Base-by-base conservation (phyloP, 306 rosid species). In the Trichosanthes cucumerina region DNA sequence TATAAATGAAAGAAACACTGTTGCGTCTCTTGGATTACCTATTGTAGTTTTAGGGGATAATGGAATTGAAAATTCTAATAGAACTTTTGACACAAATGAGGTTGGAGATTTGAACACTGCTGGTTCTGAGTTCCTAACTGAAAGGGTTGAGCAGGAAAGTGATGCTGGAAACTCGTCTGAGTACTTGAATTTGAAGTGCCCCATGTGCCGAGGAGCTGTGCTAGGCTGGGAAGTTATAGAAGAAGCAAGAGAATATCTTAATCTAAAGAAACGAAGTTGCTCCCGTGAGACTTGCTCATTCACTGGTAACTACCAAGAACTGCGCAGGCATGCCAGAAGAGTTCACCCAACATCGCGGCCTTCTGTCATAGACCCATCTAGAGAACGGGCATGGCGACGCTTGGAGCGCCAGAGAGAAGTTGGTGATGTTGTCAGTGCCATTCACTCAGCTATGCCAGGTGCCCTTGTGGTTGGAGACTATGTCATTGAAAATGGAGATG, bases 291-390 rank as follows among this genome's bases (percentile, higher is more conserved):
- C 96, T 3, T 93, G 98, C 86, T 88, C 91, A 53, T 93, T 93
- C 81, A 79, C 85, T 66, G 98, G 98, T 57, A 89, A 84, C 87
- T 93, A 93, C 88, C 89, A 88, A 54, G 97, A 90, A 54, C 81
- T 93, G 88, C 97, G 98, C 6, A 83, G 96, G 46, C 98, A 93
- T 85, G 98, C 98, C 16, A 86, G 98, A 81, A 87, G 98, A 82
- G 91, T 86, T 78, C 98, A 93, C 78, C 98, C 98, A 0, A 74
- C 93, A 3, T 87, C 91, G 16, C 83, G 91, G 13, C 98, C 98
- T 73, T 86, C 98, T 9, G 89, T 86, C 4, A 59, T 83, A 71
- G 97, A 93, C 80, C 98, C 98, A 2, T 85, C 89, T 9, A 86
- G 98, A 76, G 97, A 92, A 81, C 87, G 89, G 75, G 90, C 93